Evolutionary conservation across 495 filamentous ascomycete species (phyloP).

Genomic region (Daldinia grandis): DNA sequence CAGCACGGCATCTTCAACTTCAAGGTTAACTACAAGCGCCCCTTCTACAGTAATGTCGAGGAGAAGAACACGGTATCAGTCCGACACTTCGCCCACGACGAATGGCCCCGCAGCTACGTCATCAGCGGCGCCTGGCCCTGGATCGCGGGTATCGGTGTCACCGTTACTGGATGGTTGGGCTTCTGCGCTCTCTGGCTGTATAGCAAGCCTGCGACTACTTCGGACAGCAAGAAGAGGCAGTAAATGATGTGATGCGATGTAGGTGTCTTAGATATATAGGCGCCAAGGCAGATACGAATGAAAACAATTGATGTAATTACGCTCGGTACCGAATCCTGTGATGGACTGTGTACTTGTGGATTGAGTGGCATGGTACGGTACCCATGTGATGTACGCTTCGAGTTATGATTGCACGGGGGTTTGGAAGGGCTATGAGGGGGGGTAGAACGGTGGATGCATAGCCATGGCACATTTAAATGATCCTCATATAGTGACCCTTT

Average conservation of each 20-base stretch:
- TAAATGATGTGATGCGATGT: slow-evolving; percentile 46
- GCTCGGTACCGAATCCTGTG: neutral
- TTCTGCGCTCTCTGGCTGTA: slow-evolving; percentile 94
- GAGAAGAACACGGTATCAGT: slow-evolving; percentile 96
- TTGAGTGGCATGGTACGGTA: neutral
- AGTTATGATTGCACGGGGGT: neutral
- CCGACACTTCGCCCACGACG: slow-evolving; percentile 94
- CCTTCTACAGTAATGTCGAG: slow-evolving; percentile 87
- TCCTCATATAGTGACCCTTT: neutral
- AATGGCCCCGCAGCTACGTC: slow-evolving; percentile 89
- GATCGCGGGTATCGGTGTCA: slow-evolving; percentile 88
- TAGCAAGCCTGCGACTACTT: slow-evolving; percentile 67
- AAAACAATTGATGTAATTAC: slow-evolving; percentile 12
- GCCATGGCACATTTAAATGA: neutral
- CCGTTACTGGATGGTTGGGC: slow-evolving; percentile 80
- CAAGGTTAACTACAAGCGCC: slow-evolving; percentile 92
- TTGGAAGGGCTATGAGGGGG: neutral
- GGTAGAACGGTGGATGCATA: neutral
- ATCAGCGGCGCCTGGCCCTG: slow-evolving; percentile 95
- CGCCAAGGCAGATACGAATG: slow-evolving; percentile 23
- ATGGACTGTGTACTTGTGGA: neutral
- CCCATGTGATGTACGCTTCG: neutral
- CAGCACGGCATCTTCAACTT: slow-evolving; percentile 99
- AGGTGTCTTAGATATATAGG: slow-evolving; percentile 3
- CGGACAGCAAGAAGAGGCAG: slow-evolving; percentile 76